Evolutionary conservation across 495 filamentous ascomycete species (phyloP).

Genomic region (Cudoniella acicularis): DNA sequence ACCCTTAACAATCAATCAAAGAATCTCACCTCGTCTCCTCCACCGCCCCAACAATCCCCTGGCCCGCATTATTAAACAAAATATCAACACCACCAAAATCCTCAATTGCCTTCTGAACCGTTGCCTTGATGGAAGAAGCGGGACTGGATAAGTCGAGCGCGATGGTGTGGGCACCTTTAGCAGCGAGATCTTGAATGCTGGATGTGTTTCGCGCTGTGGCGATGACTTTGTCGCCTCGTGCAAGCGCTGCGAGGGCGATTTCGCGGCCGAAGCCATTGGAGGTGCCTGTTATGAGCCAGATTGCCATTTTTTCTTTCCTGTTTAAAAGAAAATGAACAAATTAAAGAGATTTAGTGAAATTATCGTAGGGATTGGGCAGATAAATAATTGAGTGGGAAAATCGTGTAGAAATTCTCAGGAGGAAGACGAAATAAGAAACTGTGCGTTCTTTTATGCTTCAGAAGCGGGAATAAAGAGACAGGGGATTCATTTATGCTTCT

Average conservation of each 20-base stretch:
- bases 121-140: neutral
- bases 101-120: constrained; percentile 27
- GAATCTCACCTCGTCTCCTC: constrained; percentile 34
- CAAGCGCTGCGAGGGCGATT: constrained; percentile 38
- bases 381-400: no score
- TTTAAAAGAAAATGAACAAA: neutral
- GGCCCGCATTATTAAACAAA: constrained; percentile 47
- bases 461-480: no score
- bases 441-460: no score
- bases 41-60: constrained; percentile 35
- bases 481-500: no score
- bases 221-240: constrained; percentile 52
- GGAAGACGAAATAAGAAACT: no score
- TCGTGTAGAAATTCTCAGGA: no score
- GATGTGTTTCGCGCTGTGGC: constrained; percentile 47
- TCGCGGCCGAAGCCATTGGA: constrained; percentile 45
- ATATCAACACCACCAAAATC: constrained; percentile 43
- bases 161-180: neutral
- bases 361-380: no score
- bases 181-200: constrained; percentile 1
- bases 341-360: no score
- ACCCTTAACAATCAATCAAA: neutral
- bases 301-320: no score
- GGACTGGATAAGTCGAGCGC: neutral
- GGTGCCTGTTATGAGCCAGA: constrained; percentile 43